phyloP scores from a whole-genome alignment of 2,329 filamentous ascomycete species.

The Fusarium stilboides region DNA sequence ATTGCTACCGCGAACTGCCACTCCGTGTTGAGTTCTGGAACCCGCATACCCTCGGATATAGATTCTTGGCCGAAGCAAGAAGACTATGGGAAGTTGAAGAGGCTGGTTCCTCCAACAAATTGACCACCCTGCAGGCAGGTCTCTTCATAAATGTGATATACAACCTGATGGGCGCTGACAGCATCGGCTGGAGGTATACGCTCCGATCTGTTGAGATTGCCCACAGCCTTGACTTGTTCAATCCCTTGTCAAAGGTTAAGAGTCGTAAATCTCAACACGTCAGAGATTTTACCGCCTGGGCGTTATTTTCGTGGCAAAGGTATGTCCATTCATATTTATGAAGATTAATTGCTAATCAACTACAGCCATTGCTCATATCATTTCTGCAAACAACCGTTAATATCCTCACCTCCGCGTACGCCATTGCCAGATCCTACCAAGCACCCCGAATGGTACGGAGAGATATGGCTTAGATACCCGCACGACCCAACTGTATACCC shows the following conservation, averaged over 20 bases:
- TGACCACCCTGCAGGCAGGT: conserved; percentile 57
- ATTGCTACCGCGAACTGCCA: conserved; percentile 24
- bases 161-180: conserved; percentile 55
- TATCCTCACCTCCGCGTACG: not conserved
- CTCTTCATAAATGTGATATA: conserved; percentile 52
- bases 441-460: not conserved
- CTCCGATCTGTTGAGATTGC: conserved; percentile 54
- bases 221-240: conserved; percentile 51
- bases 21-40: conserved; percentile 55
- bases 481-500: too few species aligned
- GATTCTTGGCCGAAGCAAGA: conserved; percentile 56
- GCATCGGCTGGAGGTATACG: conserved; percentile 54
- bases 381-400: not conserved
- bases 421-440: not conserved
- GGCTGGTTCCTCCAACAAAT: conserved; percentile 31
- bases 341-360: not conserved
- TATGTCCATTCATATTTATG: conserved; percentile 10
- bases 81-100: conserved; percentile 55
- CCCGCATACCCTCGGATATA: conserved; percentile 52
- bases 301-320: conserved; percentile 54
- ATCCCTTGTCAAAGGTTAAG: conserved; percentile 14
- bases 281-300: conserved; percentile 53
- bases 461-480: too few species aligned
- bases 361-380: not conserved
- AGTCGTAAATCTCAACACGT: conserved; percentile 40